Base-by-base conservation (phyloP, 768 basidiomycete species). In the Phlegmacium glaucopus region DNA sequence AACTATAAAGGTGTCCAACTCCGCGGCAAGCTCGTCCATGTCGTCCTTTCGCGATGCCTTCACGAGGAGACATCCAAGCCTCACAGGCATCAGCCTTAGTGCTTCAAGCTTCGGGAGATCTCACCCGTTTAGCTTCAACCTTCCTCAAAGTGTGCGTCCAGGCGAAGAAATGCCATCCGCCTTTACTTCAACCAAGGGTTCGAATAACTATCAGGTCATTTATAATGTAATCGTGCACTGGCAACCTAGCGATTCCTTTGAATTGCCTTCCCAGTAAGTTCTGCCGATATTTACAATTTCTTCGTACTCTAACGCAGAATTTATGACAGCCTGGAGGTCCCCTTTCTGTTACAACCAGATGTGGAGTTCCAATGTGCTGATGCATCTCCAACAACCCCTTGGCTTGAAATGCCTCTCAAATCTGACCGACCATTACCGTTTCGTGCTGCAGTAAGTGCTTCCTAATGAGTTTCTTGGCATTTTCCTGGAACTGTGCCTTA, bases 371-470 rank as follows among this genome's bases (percentile, higher is more conserved):
- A 79, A 44, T 82, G 80, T 2, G 54, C 72, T 16, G 82, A 84
- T 55, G 77, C 75, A 27, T 60, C 66, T 2, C 46, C 62, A 10
- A 58, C 66, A 34, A 63, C 72, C 42, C 68, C 73, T 3, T 89
- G 87, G 86, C 56, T 86, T 16, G 87, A 88, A 61, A 77, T 84
- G 62, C 80, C 83, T 29, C 63, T 89, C 35, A 75, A 72, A 47
- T 67, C 80, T 2, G 85, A 87, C 56, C 76, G 84, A 18, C 72
- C 74, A 0, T 72, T 86, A 17, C 79, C 85, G 4, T 80, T 84
- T 59, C 75, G 72, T 30, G 85, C 83, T 61, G 85, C 80, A 17
- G 87, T 87, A 54, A 61, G 85, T 72, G 5, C 34, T 44, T 26
- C 29, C 17, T 17, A 43, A 47, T n/a, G n/a, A 36, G 48, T 41